A percentile compares a stretch with the other conserved stretches of the same genome.
phyloP scores from a whole-genome alignment of 1,284 basidiomycete genomes.

The Fomitopsis betulina region DNA sequence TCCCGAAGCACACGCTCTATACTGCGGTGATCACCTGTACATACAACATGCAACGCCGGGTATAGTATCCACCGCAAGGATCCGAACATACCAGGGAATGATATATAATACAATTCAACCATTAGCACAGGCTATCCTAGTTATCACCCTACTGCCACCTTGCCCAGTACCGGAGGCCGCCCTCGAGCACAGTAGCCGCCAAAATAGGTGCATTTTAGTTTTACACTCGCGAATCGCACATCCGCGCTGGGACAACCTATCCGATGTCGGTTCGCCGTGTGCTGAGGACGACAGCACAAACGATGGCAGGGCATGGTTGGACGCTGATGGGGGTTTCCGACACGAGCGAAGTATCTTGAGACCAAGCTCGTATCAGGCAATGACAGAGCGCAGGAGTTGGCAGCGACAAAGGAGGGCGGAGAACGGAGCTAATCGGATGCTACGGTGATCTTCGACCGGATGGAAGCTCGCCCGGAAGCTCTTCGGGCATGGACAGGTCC shows the following conservation, averaged over 20 bases:
- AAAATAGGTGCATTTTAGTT: no score
- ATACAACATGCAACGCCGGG: not conserved
- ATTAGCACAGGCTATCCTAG: not conserved
- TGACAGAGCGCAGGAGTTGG: not conserved
- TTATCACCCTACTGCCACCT: not conserved
- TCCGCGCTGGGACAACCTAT: no score
- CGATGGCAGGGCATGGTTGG: not conserved
- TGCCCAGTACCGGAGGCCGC: no score
- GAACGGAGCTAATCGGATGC: not conserved
- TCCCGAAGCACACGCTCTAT: not conserved
- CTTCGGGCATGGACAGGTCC: constrained; percentile 2
- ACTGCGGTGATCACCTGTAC: not conserved
- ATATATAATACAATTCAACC: not conserved
- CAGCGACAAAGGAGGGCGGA: not conserved
- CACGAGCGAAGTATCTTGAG: no score
- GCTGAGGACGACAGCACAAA: not conserved
- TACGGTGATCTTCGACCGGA: not conserved
- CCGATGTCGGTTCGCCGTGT: not conserved
- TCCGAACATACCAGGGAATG: not conserved
- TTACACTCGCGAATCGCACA: no score
- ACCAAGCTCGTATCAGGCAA: no score
- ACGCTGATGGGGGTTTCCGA: no score
- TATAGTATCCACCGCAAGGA: not conserved
- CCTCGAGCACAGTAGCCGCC: no score
- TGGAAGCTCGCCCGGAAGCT: not conserved